Conservation (phyloP, 257 asterid species). For the Nicotiana otophora region DNA sequence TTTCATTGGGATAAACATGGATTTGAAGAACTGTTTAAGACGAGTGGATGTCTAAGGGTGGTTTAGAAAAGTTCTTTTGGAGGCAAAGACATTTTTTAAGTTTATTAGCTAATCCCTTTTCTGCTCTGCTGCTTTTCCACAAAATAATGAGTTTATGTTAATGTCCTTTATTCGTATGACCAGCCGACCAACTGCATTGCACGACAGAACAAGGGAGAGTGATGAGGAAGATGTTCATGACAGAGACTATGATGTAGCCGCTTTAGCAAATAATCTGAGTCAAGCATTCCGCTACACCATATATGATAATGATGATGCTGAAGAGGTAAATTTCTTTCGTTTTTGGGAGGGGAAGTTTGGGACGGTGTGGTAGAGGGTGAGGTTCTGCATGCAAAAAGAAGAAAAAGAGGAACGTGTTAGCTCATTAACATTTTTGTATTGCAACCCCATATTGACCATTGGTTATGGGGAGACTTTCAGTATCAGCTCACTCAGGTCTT, state of each 20-base stretch:
- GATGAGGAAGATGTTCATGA: conserved; percentile 88
- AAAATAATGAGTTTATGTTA: not conserved
- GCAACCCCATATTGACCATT: not conserved
- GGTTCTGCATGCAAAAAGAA: not conserved
- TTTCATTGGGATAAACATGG: not conserved
- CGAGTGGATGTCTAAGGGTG: not conserved
- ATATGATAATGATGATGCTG: conserved; percentile 75
- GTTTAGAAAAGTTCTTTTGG: not conserved
- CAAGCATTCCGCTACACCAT: conserved; percentile 83
- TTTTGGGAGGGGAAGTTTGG: not conserved
- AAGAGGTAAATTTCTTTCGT: conserved; percentile 42
- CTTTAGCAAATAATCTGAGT: conserved; percentile 81
- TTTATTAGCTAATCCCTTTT: not conserved
- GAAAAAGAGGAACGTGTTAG: not conserved
- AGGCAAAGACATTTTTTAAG: not conserved
- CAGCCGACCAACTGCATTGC: conserved; percentile 94
- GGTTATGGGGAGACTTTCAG: not conserved
- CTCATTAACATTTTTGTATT: not conserved
- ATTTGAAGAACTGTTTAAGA: not conserved
- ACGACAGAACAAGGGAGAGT: conserved; percentile 77
- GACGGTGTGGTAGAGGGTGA: not conserved
- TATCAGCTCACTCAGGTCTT: conserved; percentile 6
- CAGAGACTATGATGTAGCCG: conserved; percentile 91
- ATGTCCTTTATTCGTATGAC: conserved; percentile 18
- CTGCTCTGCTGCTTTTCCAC: conserved; percentile 7